Evolutionary conservation across 352 stramenopile genomes (phyloP).

Genomic region (Globisporangium spinosum): DNA sequence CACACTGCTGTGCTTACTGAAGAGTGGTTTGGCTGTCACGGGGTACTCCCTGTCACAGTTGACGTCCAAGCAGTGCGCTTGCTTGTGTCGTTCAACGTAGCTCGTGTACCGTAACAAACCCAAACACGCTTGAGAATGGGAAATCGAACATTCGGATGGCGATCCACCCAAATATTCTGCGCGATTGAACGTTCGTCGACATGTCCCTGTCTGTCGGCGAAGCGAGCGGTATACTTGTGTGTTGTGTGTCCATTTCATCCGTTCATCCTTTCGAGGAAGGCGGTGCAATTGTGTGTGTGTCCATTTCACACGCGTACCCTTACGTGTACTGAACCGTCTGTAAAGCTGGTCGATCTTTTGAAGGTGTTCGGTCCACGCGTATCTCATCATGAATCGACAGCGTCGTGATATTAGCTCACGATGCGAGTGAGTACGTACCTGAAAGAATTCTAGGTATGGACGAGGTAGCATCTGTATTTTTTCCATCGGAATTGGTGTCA

Average conservation of each 20-base stretch:
- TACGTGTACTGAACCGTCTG: not conserved
- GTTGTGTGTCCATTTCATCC: conserved; percentile 1
- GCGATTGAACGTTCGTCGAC: not conserved
- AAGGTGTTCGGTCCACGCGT: not conserved
- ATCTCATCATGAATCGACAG: not conserved
- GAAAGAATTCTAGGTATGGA: conserved; percentile 3
- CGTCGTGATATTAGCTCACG: conserved; percentile 11
- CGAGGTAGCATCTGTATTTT: not conserved
- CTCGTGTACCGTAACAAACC: too few relatives aligned
- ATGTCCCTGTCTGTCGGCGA: not conserved
- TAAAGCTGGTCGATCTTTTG: conserved; percentile 2
- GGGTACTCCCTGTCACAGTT: not conserved
- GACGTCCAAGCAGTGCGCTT: not conserved
- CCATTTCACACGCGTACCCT: not conserved
- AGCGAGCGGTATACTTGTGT: not conserved
- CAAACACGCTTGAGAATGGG: not conserved
- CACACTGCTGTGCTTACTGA: too few relatives aligned
- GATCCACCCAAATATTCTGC: not conserved
- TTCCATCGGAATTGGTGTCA: too few relatives aligned
- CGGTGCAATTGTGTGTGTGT: not conserved
- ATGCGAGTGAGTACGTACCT: not conserved
- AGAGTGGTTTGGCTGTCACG: not conserved
- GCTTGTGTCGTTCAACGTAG: not conserved
- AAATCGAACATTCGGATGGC: conserved; percentile 2
- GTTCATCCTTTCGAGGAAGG: too few relatives aligned